Conservation (phyloP, 1,139 yeast species). For the Candida buenavistaensis region DNA sequence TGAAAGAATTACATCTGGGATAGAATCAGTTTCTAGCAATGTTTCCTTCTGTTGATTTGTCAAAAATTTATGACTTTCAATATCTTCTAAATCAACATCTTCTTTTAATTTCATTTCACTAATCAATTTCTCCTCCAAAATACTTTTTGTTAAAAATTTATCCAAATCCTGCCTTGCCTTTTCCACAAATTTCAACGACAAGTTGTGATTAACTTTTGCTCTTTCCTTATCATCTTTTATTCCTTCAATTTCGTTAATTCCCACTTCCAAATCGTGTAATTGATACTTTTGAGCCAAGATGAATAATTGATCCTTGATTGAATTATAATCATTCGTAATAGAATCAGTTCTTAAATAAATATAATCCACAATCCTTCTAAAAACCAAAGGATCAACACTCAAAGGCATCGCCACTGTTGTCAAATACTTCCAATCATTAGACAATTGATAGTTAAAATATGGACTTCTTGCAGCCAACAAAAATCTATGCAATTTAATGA, state of each 20-base stretch:
- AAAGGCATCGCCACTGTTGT: slow-evolving; percentile 24
- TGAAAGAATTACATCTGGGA: slow-evolving; percentile 52
- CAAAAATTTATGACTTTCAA: slow-evolving; percentile 22
- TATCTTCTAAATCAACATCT: slow-evolving; percentile 34
- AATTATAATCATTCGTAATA: slow-evolving; percentile 23
- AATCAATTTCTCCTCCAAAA: slow-evolving; percentile 29
- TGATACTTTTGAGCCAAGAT: slow-evolving; percentile 34
- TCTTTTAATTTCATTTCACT: slow-evolving; percentile 15
- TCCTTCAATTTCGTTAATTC: slow-evolving; percentile 22
- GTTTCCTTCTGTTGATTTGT: slow-evolving; percentile 16
- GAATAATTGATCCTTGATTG: slow-evolving; percentile 27
- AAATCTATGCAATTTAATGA: slow-evolving; percentile 38
- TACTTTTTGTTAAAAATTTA: slow-evolving; percentile 34
- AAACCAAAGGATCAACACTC: slow-evolving; percentile 23
- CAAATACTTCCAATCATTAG: slow-evolving; percentile 24
- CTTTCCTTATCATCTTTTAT: slow-evolving; percentile 23
- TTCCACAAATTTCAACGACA: slow-evolving; percentile 46
- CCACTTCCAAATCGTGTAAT: slow-evolving; percentile 36
- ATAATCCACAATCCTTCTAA: slow-evolving; percentile 47
- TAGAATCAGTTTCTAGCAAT: slow-evolving; percentile 25
- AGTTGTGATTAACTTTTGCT: slow-evolving; percentile 45
- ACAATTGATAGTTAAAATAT: slow-evolving; percentile 26
- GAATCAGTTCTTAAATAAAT: slow-evolving; percentile 47
- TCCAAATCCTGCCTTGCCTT: slow-evolving; percentile 47
- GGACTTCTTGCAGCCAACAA: slow-evolving; percentile 39